Evolutionary conservation across 169 alveolate species (phyloP).

Genomic region (Besnoitia besnoiti): DNA sequence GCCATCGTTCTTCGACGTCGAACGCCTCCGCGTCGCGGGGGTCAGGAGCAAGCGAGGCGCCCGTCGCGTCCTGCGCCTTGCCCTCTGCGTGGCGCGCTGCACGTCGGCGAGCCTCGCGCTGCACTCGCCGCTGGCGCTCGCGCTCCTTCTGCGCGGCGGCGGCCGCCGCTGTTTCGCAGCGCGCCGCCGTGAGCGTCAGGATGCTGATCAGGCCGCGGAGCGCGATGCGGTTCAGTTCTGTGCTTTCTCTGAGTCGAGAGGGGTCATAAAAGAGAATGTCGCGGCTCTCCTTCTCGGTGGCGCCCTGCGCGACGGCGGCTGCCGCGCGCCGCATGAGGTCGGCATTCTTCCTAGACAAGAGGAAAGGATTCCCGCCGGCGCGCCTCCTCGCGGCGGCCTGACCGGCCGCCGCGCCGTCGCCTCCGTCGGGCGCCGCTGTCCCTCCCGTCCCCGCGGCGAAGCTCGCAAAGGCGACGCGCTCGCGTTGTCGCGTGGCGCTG

Average conservation of each 20-base stretch:
- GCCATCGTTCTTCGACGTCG: no score
- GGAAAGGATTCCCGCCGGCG: neutral
- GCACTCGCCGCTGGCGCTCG: neutral
- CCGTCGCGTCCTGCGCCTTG: no score
- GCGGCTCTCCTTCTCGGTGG: neutral
- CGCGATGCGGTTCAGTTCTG: slow-evolving; percentile 7
- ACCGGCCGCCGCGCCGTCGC: no score
- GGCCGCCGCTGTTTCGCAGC: neutral
- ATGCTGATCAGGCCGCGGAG: neutral
- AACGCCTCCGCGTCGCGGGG: no score
- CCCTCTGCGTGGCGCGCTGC: neutral
- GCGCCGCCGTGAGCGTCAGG: neutral
- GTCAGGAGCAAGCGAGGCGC: no score
- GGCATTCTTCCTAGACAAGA: neutral
- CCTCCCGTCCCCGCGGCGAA: no score
- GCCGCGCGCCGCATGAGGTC: no score
- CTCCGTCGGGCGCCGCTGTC: no score
- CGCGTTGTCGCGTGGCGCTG: neutral
- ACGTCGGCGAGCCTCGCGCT: neutral
- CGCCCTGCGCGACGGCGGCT: neutral
- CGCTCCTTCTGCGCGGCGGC: neutral
- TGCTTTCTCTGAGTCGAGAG: neutral
- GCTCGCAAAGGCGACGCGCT: no score
- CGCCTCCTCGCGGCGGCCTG: no score
- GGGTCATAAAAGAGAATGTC: neutral